Base-by-base conservation (phyloP, 805 yeast genomes). In the Cyberlindnera saturnus region DNA sequence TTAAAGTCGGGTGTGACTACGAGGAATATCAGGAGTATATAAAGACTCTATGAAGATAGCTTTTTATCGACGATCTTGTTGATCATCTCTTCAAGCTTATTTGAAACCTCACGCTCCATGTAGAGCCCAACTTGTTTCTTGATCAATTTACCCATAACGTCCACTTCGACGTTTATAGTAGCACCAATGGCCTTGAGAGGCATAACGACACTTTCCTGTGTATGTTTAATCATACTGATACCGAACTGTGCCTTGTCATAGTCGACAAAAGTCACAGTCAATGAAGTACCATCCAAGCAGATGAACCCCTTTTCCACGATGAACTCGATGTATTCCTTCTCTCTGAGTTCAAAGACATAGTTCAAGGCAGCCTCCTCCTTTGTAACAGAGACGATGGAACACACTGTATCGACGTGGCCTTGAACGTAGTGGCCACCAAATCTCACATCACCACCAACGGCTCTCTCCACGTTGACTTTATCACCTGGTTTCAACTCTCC, bases 361-460 rank as follows among this genome's bases (percentile, higher is more conserved):
- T 82, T 71, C 30, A 88, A 67, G 1, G 98, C 82, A 61, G 88
- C 86, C n/a, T 64, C 84, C 57, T 97, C 1, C 75, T 65, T 9
- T 51, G 63, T 23, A 64, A 71, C 0, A 64, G 61, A 2, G 31
- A 82, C 73, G 0, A 49, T 49, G 15, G 48, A 16, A 15, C 42
- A 38, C 17, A 45, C 43, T 10, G 96, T 86, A 61, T 93, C 99
- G 26, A 93, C 88, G 66, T 93, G 99, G 6, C 99, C 99, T 57
- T 93, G 99, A 3, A 93, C 99, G 50, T 91, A 78, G 63, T 93
- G 99, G 1, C 99, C 99, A 19, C 99, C 99, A 56, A 90, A 79
- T 49, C 99, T 71, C 6, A 81, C 86, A 41, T 86, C 87, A 13
- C 80, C 79, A 4, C 69, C 71, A 29, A 93, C 88, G 0, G 99